Conservation (phyloP, 2,329 filamentous ascomycete species). For the Didymella keratinophila region DNA sequence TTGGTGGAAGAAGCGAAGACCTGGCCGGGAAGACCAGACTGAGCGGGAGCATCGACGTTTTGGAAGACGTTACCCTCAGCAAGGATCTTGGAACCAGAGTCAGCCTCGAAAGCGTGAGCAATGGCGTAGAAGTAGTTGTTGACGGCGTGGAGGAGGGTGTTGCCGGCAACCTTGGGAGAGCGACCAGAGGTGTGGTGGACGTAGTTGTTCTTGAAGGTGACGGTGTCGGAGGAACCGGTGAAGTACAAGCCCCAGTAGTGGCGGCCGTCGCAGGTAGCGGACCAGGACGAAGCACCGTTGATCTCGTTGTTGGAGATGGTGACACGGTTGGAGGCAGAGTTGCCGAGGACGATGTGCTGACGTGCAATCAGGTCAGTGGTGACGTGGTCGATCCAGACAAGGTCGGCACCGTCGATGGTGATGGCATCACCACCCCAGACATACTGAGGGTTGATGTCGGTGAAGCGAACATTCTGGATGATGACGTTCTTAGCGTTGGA, state of each 20-base stretch:
- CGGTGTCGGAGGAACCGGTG: constrained; percentile 62
- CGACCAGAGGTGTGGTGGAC: constrained; percentile 66
- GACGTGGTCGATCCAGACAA: constrained; percentile 40
- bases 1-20: constrained; percentile 51
- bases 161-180: constrained; percentile 63
- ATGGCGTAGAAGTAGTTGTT: constrained; percentile 69
- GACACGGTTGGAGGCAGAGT: constrained; percentile 61
- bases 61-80: constrained; percentile 68
- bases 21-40: constrained; percentile 53
- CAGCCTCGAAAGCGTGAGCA: constrained; percentile 64
- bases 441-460: constrained; percentile 47
- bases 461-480: constrained; percentile 56
- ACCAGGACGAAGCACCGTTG: constrained; percentile 63
- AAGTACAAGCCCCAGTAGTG: constrained; percentile 69
- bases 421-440: constrained; percentile 50
- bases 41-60: constrained; percentile 55
- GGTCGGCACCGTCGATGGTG: constrained; percentile 39
- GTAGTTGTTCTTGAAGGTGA: constrained; percentile 69
- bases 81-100: constrained; percentile 53
- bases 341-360: constrained; percentile 68
- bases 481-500: constrained; percentile 62
- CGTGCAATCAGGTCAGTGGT: constrained; percentile 66
- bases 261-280: constrained; percentile 65
- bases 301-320: constrained; percentile 69
- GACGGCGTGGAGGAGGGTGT: constrained; percentile 66